These are phyloP conservation scores for Aspergillus piperis DNA, from an alignment of 2,329 filamentous ascomycete species.

Conservation along the genomic window DNA sequence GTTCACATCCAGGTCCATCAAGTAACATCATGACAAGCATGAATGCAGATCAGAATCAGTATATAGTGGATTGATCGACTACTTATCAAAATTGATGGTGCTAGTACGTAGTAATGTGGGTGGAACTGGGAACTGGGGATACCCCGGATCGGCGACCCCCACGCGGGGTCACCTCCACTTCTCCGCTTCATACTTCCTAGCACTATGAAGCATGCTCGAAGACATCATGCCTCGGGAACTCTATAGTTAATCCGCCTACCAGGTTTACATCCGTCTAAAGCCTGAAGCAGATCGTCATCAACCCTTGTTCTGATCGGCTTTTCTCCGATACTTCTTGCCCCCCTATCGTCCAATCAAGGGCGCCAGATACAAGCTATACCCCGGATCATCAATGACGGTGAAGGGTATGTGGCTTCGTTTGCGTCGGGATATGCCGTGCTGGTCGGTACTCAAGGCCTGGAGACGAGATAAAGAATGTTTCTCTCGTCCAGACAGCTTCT, in stretches of 20 bases:
- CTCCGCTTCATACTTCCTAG: background rate
- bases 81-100: background rate
- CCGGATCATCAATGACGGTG: background rate
- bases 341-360: background rate
- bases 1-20: background rate
- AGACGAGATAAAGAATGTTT: background rate
- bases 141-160: slow-evolving; percentile 5
- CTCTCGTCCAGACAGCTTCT: background rate
- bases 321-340: slow-evolving; percentile 1
- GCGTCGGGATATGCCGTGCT: background rate
- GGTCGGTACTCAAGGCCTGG: background rate
- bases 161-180: slow-evolving; percentile 6
- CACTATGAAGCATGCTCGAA: background rate
- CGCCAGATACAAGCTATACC: background rate
- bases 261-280: background rate
- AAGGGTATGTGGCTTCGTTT: background rate
- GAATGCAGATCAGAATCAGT: background rate
- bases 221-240: background rate
- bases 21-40: background rate
- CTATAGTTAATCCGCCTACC: background rate
- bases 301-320: background rate
- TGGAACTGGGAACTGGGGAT: background rate
- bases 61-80: background rate
- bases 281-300: background rate
- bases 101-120: background rate